Evolutionary conservation across 176 grass and related monocot genomes (phyloP), one percentile per base, ranked within the genome.

Genomic region (Pontederia paniculata): DNA sequence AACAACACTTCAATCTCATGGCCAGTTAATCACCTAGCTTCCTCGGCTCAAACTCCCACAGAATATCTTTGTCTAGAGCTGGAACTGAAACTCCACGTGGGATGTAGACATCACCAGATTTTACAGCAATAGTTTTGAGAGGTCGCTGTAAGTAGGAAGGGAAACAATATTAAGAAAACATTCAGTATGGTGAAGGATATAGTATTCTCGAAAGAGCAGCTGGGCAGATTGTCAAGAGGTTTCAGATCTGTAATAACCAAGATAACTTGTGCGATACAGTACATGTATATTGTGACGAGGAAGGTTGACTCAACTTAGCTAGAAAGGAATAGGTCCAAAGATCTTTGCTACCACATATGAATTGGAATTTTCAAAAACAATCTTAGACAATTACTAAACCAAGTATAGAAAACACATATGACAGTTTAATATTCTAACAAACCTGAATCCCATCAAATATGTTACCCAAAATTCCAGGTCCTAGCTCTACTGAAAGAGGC

Each of bases 401-500:
- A 14, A 21, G 2, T 10, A 62, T 45, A 45, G 9, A 44, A 62
- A 43, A 62, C 11, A 12, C 12, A 2, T 56, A 11, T 23, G 19
- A 50, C 0, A 1, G 13, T 56, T 63, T 6, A 22, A 48, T 15
- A 23, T 16, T 77, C 70, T 58, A n/a, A 16, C 48, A 51, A 60
- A 88, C 89, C 81, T 95, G 81, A 42, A 95, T 95, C 45, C 89
- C 89, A 74, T 95, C 81, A 88, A 95, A 95, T 55, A 95, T 95
- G 57, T 95, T 95, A 23, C 84, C 89, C 44, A 88, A 70, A 74
- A 90, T 90, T 63, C 87, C 87, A 58, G 82, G 87, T 76, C 87
- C 75, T 13, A 85, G 23, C 61, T 85, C 87, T 57, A 81, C 76
- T 60, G 82, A 91, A 65, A 91, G 87, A 74, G 87, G 87, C 81